Base-by-base conservation (phyloP, 2,329 filamentous ascomycete species). In the Aphanocladium album region DNA sequence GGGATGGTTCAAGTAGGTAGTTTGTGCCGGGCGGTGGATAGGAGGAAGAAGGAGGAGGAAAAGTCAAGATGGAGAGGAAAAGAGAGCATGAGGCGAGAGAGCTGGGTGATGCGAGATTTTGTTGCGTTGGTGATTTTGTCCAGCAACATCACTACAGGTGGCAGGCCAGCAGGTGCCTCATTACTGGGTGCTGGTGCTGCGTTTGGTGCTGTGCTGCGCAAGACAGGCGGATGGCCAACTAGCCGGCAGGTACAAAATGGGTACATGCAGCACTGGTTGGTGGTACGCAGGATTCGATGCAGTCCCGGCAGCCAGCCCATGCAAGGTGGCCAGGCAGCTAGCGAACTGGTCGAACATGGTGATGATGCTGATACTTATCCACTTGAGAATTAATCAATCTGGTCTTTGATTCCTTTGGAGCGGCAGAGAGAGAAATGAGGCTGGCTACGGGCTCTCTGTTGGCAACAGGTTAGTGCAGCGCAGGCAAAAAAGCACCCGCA, bases 251-350 rank as follows among this genome's bases (percentile, higher is more conserved):
- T 35, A 35, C 33, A 35, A 35, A 35, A 35, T 35, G 33, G 33
- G 33, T 12, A 35, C 6, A 35, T 6, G 33, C 33, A 6, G 33
- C 6, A 12, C 33, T 35, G 33, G 33, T 35, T 30, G 51, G 52
- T 54, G 41, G 41, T 19, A 45, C 47, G 41, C 41, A 56, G 53
- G 53, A 56, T 56, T 56, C 53, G 41, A 56, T 23, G 53, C 53
- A 56, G 53, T 25, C 23, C 14, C 14, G 30, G 30, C 21, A 46
- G 43, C 43, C 49, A 51, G 49, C 27, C 35, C n/a, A 53, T 45
- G 51, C 37, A 33, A 39, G 37, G 35, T 33, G 23, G 49, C 30
- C 30, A 25, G 47, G 47, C 17, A 35, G n/a, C 33, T 30, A 52
- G 50, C 50, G 21, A 30, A 17, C 23, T 16, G n/a, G 23, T 5